phyloP scores from a whole-genome alignment of 345 rosid genomes.

The Camelina sativa region DNA sequence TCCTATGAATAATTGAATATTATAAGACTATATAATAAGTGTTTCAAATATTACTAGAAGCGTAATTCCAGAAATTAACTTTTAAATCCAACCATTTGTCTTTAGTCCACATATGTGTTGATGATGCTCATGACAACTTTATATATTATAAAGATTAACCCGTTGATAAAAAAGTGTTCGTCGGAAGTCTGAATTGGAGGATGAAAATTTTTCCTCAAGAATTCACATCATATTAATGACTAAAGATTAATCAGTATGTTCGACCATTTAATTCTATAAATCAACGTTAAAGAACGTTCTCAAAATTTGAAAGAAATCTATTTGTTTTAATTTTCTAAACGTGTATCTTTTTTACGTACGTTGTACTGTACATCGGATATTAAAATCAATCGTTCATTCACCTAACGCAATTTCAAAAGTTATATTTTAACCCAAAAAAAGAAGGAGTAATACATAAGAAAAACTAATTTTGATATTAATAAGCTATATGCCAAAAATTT shows the following conservation, averaged over 20 bases:
- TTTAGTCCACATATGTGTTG: not conserved
- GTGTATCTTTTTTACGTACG: not conserved
- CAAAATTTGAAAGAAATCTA: not conserved
- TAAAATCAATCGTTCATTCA: slow-evolving; percentile 14
- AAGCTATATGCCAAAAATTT: slow-evolving; percentile 29
- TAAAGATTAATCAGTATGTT: no score
- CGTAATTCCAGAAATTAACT: not conserved
- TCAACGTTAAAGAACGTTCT: not conserved
- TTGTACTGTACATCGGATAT: not conserved
- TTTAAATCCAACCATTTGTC: not conserved
- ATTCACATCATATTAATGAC: no score
- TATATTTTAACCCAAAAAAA: not conserved
- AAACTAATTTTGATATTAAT: slow-evolving; percentile 14
- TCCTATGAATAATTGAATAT: not conserved
- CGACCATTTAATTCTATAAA: not conserved
- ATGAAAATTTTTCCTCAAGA: slow-evolving; percentile 1
- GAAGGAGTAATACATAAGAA: not conserved
- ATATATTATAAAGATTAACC: not conserved
- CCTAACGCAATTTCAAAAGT: slow-evolving; percentile 2
- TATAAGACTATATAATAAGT: not conserved
- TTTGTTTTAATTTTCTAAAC: not conserved
- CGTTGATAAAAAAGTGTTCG: not conserved
- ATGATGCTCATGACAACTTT: not conserved
- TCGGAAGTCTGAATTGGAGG: not conserved
- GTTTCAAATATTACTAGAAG: not conserved